Percentiles rank a stretch among this genome's conserved stretches.
Evolutionary conservation across 805 yeast species (phyloP).

Genomic region (Candida michaelii): DNA sequence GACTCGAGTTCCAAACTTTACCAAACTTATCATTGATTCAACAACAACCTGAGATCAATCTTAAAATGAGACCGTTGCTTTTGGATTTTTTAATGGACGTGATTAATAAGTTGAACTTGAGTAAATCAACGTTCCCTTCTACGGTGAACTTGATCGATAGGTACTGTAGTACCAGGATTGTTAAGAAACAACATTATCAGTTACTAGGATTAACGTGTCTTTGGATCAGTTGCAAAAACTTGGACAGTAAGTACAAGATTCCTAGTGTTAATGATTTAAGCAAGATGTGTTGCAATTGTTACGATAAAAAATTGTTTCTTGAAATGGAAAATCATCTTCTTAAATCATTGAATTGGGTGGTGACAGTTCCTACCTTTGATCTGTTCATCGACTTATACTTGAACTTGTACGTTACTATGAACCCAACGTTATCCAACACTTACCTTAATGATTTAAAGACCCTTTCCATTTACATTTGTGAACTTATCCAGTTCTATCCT

Average conservation of each 20-base stretch:
- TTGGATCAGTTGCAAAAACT: constrained; percentile 47
- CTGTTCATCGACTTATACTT: constrained; percentile 59
- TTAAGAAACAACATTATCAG: constrained; percentile 46
- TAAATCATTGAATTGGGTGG: constrained; percentile 62
- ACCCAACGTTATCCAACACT: constrained; percentile 24
- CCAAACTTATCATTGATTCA: constrained; percentile 39
- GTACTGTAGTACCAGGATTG: constrained; percentile 45
- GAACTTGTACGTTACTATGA: constrained; percentile 33
- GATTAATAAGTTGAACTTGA: constrained; percentile 38
- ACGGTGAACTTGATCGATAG: constrained; percentile 47
- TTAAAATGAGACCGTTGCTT: constrained; percentile 44
- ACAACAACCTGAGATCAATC: constrained; percentile 47
- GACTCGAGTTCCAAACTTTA: constrained; percentile 27
- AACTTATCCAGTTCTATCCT: constrained; percentile 62
- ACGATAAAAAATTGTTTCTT: constrained; percentile 54
- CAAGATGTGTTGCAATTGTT: constrained; percentile 58
- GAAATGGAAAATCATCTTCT: constrained; percentile 71
- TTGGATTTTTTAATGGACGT: constrained; percentile 47
- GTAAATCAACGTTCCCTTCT: constrained; percentile 42
- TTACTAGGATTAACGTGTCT: constrained; percentile 43
- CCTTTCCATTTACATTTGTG: constrained; percentile 63
- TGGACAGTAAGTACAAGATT: constrained; percentile 57
- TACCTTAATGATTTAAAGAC: constrained; percentile 47
- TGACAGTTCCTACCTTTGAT: constrained; percentile 63
- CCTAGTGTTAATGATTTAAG: constrained; percentile 53